Percentiles rank a stretch among this genome's conserved stretches.
phyloP scores from a whole-genome alignment of 2,329 filamentous ascomycete genomes.

The Alternaria triticimaculans region DNA sequence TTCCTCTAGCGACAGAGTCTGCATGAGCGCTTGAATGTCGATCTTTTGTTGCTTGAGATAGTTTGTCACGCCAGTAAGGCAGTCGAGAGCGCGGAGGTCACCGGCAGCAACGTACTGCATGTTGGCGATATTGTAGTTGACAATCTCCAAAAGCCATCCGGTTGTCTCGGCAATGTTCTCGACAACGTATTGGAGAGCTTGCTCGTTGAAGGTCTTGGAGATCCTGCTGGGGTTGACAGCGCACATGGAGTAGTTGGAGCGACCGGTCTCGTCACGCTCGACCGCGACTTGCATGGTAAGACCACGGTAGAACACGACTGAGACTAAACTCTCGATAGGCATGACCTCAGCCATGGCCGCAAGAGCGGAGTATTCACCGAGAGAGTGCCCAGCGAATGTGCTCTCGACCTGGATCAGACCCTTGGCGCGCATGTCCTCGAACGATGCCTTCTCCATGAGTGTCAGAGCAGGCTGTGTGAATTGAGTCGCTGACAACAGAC shows the following conservation, averaged over 20 bases:
- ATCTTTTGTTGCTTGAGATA: slow-evolving; percentile 97
- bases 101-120: slow-evolving; percentile 74
- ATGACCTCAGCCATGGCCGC: slow-evolving; percentile 97
- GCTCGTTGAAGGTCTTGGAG: slow-evolving; percentile 98
- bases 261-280: slow-evolving; percentile 88
- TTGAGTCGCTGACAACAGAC: slow-evolving; percentile 93
- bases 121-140: slow-evolving; percentile 86
- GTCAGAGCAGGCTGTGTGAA: slow-evolving; percentile 98
- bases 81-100: slow-evolving; percentile 70
- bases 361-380: slow-evolving; percentile 97
- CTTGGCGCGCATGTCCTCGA: slow-evolving; percentile 98
- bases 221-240: slow-evolving; percentile 98
- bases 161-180: slow-evolving; percentile 94
- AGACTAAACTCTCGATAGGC: slow-evolving; percentile 98
- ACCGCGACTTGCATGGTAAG: slow-evolving; percentile 99
- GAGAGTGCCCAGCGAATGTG: slow-evolving; percentile 96
- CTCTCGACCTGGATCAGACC: slow-evolving; percentile 94
- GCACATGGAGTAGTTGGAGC: slow-evolving; percentile 99
- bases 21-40: slow-evolving; percentile 91
- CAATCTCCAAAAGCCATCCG: slow-evolving; percentile 95
- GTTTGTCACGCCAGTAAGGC: slow-evolving; percentile 81
- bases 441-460: slow-evolving; percentile 99
- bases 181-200: slow-evolving; percentile 94
- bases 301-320: slow-evolving; percentile 98
- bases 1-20: slow-evolving; percentile 84